phyloP scores from a whole-genome alignment of 371 early-diverging fungal species.

The Mucor ambiguus region DNA sequence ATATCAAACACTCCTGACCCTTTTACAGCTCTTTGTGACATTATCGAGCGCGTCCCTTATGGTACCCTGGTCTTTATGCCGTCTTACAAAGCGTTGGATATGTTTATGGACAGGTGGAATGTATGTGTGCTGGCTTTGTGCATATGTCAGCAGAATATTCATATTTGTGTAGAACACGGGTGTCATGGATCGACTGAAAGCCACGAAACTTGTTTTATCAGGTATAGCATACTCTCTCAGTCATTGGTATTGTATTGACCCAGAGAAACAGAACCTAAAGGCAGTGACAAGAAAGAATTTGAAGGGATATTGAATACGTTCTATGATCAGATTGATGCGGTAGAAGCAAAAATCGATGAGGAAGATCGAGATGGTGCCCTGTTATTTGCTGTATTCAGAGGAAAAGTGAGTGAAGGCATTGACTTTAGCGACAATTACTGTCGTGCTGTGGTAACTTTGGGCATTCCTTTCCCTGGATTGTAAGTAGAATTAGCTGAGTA shows the following conservation, averaged over 20 bases:
- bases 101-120: slow-evolving; percentile 56
- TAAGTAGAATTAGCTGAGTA: slow-evolving; percentile 15
- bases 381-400: slow-evolving; percentile 76
- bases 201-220: slow-evolving; percentile 31
- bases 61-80: slow-evolving; percentile 70
- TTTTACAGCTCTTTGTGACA: slow-evolving; percentile 42
- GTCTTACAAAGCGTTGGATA: slow-evolving; percentile 59
- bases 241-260: not conserved
- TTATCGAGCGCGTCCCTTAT: slow-evolving; percentile 54
- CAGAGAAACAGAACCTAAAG: slow-evolving; percentile 45
- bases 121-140: not conserved
- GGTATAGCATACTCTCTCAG: slow-evolving; percentile 17
- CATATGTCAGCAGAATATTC: not conserved
- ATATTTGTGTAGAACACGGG: slow-evolving; percentile 35
- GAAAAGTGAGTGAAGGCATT: slow-evolving; percentile 95
- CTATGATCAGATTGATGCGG: slow-evolving; percentile 38
- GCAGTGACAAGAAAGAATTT: slow-evolving; percentile 54
- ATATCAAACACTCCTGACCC: not conserved
- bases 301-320: slow-evolving; percentile 52
- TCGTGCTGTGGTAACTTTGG: slow-evolving; percentile 87
- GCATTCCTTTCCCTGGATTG: slow-evolving; percentile 88
- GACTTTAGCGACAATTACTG: slow-evolving; percentile 91
- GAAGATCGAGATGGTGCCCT: slow-evolving; percentile 56
- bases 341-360: slow-evolving; percentile 11
- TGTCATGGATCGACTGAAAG: slow-evolving; percentile 29